Evolutionary conservation across 1,284 basidiomycete genomes (phyloP).

Genomic region (Xerocomus minutiporus): DNA sequence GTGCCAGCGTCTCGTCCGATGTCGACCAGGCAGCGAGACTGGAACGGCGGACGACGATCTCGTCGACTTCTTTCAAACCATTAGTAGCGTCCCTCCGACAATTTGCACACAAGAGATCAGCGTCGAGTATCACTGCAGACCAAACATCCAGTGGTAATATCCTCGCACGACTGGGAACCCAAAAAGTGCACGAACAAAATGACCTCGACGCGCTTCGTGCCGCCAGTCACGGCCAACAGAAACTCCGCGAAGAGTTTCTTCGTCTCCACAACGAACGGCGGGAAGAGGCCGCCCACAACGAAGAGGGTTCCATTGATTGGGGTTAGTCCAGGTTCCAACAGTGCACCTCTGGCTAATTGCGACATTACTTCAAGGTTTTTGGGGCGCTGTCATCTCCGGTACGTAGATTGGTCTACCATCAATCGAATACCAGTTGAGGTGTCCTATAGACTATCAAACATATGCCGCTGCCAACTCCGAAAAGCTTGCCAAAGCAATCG

Average conservation of each 20-base stretch:
- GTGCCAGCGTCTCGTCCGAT: slow-evolving; percentile 27
- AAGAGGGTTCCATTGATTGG: slow-evolving; percentile 62
- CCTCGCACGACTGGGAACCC: slow-evolving; percentile 44
- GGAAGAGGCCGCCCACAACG: slow-evolving; percentile 35
- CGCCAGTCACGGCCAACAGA: slow-evolving; percentile 61
- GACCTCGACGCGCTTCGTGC: slow-evolving; percentile 34
- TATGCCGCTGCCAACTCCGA: slow-evolving; percentile 78
- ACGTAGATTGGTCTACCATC: slow-evolving; percentile 10
- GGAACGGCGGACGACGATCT: slow-evolving; percentile 29
- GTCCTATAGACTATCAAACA: slow-evolving; percentile 68
- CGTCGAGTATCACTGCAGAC: slow-evolving; percentile 56
- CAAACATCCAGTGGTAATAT: slow-evolving; percentile 37
- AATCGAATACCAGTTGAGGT: slow-evolving; percentile 3
- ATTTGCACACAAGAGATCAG: slow-evolving; percentile 53
- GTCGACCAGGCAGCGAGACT: slow-evolving; percentile 14
- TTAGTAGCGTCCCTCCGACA: slow-evolving; percentile 25
- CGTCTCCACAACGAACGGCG: slow-evolving; percentile 53
- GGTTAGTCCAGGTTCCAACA: slow-evolving; percentile 44
- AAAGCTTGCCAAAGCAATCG: slow-evolving; percentile 85
- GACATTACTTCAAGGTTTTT: slow-evolving; percentile 67
- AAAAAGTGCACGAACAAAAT: slow-evolving; percentile 38
- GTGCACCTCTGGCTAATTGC: slow-evolving; percentile 6
- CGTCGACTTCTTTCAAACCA: slow-evolving; percentile 23
- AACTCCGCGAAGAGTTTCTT: slow-evolving; percentile 66
- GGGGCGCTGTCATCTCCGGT: slow-evolving; percentile 93